Evolutionary conservation across 164 flowering plant genomes (phyloP), one percentile per base, ranked within the genome.

Genomic region (Magnolia officinalis): DNA sequence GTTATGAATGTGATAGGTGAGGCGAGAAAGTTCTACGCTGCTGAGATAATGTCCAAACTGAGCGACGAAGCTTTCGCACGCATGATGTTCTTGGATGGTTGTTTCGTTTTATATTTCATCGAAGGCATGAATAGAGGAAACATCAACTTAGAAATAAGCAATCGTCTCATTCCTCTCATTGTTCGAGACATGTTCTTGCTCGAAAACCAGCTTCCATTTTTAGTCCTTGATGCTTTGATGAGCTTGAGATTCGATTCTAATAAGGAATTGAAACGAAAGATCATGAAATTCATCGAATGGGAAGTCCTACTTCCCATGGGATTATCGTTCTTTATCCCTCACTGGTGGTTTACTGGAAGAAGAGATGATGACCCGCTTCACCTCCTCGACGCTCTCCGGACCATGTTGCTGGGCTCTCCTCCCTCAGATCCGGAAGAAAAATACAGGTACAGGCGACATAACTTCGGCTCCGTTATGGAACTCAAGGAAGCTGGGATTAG

Each of bases 71-170:
- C 14, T 2, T 76, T 80, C 26, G 18, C 55, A 6, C 71, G 52
- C 0, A 76, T 80, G 77, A 73, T 80, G 82, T 75, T 80, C 70
- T 45, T 80, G 7, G 82, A 80, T 9, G 82, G 82, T 2, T 80
- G 82, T 5, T 80, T 80, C 29, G 6, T 80, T 29, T 21, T 80
- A 3, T 67, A 73, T 45, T 76, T 66, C 50, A 76, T 80, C 5
- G 6, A 23, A 2, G 21, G 50, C 50, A 16, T 66, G 3, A 18
- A 24, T 1, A 11, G 18, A 4, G 1, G 68, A 9, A 7, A 7
- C 0, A 16, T 9, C 24, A 16, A 65, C 13, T 6, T 63, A 7
- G 19, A 24, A 0, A 65, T 9, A 0, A 23, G 6, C 11, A 24
- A 23, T 16, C 29, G 9, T 21, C 68, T 65, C 1, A 23, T n/a